Evolutionary conservation across 176 grass and related monocot genomes (phyloP), one percentile per base, ranked within the genome.

Genomic region (Typha latifolia): DNA sequence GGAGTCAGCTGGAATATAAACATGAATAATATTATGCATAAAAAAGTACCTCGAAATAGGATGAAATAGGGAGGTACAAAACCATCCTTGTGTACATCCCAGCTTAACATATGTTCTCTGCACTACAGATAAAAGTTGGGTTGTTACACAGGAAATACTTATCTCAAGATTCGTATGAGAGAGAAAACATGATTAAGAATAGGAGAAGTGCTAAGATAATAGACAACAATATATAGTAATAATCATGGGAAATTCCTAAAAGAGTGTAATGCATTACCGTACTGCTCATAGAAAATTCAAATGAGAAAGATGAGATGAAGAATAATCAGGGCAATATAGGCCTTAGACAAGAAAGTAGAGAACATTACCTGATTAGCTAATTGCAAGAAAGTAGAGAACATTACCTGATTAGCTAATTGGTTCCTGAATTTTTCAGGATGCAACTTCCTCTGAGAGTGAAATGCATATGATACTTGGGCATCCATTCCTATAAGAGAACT

Each of bases 341-440:
- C 5, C 0, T 37, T 37, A 37, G 4, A 63, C n/a, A n/a, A n/a
- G n/a, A n/a, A n/a, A n/a, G n/a, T n/a, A n/a, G n/a, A n/a, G n/a
- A n/a, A n/a, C n/a, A n/a, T n/a, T n/a, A n/a, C n/a, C n/a, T n/a
- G n/a, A n/a, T n/a, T n/a, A n/a, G n/a, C n/a, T n/a, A n/a, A n/a
- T n/a, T n/a, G n/a, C n/a, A 72, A 20, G 18, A 34, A 69, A 31
- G 32, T 22, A 29, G 48, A 67, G 4, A 47, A 55, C 51, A 48
- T 72, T 74, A 96, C 93, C 93, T 96, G 88, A 91, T 96, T 96
- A 71, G 73, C 79, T 56, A 89, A 69, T 72, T 96, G 93, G 61
- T 89, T 89, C 78, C 82, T 91, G 83, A 96, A 96, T 69, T 91
- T 96, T 78, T 96, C 93, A 77, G 88, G 93, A 80, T 86, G 72